phyloP scores from a whole-genome alignment of 2,329 filamentous ascomycete species.

The Fusarium incarnatum region DNA sequence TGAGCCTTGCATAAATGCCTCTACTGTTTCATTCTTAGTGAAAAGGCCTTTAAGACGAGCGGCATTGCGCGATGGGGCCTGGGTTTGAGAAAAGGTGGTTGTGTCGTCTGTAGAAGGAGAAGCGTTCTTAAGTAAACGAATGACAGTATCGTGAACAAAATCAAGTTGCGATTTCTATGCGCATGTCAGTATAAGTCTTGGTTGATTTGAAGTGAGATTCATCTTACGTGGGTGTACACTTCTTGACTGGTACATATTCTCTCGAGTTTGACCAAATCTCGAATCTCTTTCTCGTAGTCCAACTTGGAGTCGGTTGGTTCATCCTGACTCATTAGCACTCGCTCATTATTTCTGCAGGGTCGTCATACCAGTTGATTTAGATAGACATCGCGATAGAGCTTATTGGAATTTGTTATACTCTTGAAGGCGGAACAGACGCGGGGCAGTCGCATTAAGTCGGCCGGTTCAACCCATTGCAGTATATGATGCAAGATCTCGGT shows the following conservation, averaged over 20 bases:
- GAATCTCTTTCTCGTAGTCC: conserved; percentile 59
- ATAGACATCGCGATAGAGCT: conserved; percentile 73
- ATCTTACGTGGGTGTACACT: conserved; percentile 55
- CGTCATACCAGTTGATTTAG: conserved; percentile 63
- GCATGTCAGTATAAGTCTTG: neutral
- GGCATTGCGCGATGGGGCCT: conserved; percentile 61
- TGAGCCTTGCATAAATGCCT: conserved; percentile 73
- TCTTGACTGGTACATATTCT: conserved; percentile 54
- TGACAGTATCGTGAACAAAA: conserved; percentile 62
- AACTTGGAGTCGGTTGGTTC: conserved; percentile 50
- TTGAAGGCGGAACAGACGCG: conserved; percentile 65
- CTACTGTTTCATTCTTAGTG: conserved; percentile 61
- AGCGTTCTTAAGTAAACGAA: conserved; percentile 59
- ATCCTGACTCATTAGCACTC: conserved; percentile 44
- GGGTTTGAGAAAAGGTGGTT: conserved; percentile 50
- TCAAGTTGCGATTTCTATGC: conserved; percentile 57
- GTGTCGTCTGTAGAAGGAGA: conserved; percentile 48
- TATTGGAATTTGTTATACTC: conserved; percentile 64
- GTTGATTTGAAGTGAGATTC: neutral
- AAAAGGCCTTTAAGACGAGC: conserved; percentile 60
- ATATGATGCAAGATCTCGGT: conserved; percentile 73
- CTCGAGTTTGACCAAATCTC: conserved; percentile 58
- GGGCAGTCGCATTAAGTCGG: conserved; percentile 66
- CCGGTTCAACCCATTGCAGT: conserved; percentile 65
- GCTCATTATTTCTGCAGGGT: neutral